Percentiles rank a stretch among this genome's conserved stretches.
These are phyloP conservation scores for Trichoderma asperellum DNA, from an alignment of 2,329 filamentous ascomycete genomes.

Conservation along the genomic window DNA sequence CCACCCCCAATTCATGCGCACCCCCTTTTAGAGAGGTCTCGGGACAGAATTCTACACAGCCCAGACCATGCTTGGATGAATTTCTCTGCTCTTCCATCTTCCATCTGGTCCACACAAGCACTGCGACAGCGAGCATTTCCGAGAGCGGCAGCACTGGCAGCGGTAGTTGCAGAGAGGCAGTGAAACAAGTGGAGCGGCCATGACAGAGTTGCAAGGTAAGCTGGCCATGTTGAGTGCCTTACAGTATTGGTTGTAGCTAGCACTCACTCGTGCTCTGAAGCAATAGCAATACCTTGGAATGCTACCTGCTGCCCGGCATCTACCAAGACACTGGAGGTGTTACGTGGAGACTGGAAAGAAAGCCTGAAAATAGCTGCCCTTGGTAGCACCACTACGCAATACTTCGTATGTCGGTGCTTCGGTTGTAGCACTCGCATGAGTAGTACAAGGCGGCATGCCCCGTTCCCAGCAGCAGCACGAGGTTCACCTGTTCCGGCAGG, in stretches of 20 bases:
- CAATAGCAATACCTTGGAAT: neutral
- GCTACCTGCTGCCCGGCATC: neutral
- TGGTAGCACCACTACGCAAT: neutral
- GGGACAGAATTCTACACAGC: constrained; percentile 13
- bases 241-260: neutral
- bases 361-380: neutral
- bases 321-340: neutral
- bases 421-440: constrained; percentile 11
- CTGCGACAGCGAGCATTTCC: constrained; percentile 4
- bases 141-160: neutral
- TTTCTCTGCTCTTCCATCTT: neutral
- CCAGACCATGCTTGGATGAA: constrained; percentile 8
- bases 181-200: constrained; percentile 7
- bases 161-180: constrained; percentile 20
- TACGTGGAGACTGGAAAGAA: neutral
- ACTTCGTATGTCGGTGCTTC: neutral
- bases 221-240: neutral
- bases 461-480: neutral
- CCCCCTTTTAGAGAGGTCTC: constrained; percentile 1
- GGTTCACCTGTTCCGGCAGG: neutral
- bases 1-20: constrained; percentile 22
- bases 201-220: neutral
- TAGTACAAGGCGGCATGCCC: neutral
- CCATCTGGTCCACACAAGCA: neutral
- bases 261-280: neutral